These are phyloP conservation scores for Rhodosporidiobolus sp. DNA, from an alignment of 768 basidiomycete genomes.

Conservation along the genomic window DNA sequence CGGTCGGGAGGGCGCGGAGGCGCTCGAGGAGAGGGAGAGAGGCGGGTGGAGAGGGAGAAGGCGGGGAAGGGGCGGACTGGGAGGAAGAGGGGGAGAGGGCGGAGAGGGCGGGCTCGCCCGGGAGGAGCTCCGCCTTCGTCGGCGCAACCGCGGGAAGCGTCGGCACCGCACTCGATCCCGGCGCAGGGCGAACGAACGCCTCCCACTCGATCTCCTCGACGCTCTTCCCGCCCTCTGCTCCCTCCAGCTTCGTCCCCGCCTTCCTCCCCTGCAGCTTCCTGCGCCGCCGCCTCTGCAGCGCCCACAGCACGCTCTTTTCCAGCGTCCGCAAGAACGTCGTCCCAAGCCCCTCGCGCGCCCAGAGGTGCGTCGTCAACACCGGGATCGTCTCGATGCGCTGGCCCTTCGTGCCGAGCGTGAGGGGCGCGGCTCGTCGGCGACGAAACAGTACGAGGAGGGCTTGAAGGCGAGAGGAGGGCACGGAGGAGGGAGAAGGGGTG, in stretches of 20 bases:
- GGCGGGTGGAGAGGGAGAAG: neutral
- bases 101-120: neutral
- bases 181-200: neutral
- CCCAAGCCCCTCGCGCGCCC: constrained; percentile 38
- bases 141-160: neutral
- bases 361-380: constrained; percentile 43
- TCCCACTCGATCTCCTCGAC: neutral
- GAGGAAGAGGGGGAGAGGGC: neutral
- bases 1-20: neutral
- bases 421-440: too few species aligned
- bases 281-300: neutral
- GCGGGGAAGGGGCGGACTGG: neutral
- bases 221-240: neutral
- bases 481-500: constrained; percentile 64
- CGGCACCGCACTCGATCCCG: neutral
- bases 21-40: neutral
- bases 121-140: too few species aligned
- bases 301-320: constrained; percentile 23
- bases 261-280: neutral
- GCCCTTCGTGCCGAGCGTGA: neutral
- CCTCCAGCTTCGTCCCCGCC: neutral
- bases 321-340: constrained; percentile 22
- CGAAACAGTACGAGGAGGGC: constrained; percentile 21
- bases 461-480: constrained; percentile 79
- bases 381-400: constrained; percentile 19